Base-by-base conservation (phyloP, 495 filamentous ascomycete species). In the Xylaria curta region DNA sequence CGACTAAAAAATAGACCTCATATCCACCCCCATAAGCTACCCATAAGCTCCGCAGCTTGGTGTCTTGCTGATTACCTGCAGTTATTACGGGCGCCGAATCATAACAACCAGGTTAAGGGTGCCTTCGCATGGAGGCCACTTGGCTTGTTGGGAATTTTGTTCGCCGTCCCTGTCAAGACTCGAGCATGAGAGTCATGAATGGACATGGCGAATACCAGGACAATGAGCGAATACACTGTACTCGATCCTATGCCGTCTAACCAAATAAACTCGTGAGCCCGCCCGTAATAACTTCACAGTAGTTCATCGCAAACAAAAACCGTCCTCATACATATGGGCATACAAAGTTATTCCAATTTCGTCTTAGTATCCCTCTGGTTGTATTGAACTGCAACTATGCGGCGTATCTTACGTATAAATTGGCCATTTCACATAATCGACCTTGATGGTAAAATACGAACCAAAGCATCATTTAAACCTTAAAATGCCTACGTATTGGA, bases 1-100 rank as follows among this genome's bases (percentile, higher is more conserved):
- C 63, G 63, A 66, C 46, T 53, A 65, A 47, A 38, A 49, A 49
- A 28, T 47, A 46, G 63, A n/a, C 46, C 28, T 66, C 46, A 51
- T n/a, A 66, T 40, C 63, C 63, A 53, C 46, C 44, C 7, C 44
- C 61, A 64, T 46, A 64, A 64, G 61, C 31, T 59, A 36, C 54
- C 58, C 33, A 60, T 60, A 38, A 63, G 62, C 63, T 53, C 63
- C 28, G 63, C 15, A 53, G 42, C 46, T 31, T 53, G 44, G 63
- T 53, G 60, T 17, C 46, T 24, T 53, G 17, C 40, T 60, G 58
- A 38, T 60, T 60, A 60, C 58, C 21, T 44, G n/a, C 46, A 19
- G 46, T n/a, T 15, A 44, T 61, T 61, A 44, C 60, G 31, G 59
- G 36, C 56, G 33, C 13, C 33, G 31, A 59, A 59, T 31, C 56